phyloP scores from a whole-genome alignment of 192 early-diverging fungal genomes.

The Coemansia sp. region DNA sequence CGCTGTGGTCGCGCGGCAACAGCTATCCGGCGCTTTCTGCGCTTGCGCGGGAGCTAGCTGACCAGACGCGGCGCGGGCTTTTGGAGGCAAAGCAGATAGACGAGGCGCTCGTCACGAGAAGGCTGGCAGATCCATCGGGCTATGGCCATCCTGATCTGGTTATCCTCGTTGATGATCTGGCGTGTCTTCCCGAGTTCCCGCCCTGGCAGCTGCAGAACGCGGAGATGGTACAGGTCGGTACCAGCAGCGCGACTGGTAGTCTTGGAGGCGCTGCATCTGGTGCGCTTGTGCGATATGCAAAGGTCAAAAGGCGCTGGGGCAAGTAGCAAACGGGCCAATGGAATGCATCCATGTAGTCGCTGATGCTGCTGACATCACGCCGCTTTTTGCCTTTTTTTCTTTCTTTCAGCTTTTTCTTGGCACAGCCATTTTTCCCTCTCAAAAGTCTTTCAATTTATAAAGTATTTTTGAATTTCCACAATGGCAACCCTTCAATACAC shows the following conservation, averaged over 20 bases:
- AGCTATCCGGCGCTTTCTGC: slow-evolving; percentile 32
- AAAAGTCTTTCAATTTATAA: background rate
- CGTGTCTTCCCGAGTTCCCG: slow-evolving; percentile 46
- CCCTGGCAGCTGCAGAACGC: slow-evolving; percentile 52
- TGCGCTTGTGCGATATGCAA: slow-evolving; percentile 39
- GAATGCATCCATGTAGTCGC: background rate
- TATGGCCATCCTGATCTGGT: slow-evolving; percentile 38
- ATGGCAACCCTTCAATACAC: slow-evolving; percentile 54
- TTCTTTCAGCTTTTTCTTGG: slow-evolving; percentile 1
- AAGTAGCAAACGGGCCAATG: slow-evolving; percentile 23
- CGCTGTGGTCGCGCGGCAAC: slow-evolving; percentile 45
- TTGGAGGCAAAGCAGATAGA: slow-evolving; percentile 18
- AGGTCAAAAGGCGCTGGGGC: slow-evolving; percentile 47
- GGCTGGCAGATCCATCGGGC: slow-evolving; percentile 25
- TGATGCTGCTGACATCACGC: slow-evolving; percentile 6
- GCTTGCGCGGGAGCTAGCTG: slow-evolving; percentile 22
- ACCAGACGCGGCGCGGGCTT: slow-evolving; percentile 11
- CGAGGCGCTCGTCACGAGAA: slow-evolving; percentile 15
- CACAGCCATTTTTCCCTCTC: background rate
- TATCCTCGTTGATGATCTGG: slow-evolving; percentile 35
- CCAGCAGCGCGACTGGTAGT: slow-evolving; percentile 10
- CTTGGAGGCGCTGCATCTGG: slow-evolving; percentile 28
- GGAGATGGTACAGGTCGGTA: slow-evolving; percentile 37
- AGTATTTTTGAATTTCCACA: slow-evolving; percentile 1
- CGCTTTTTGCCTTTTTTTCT: background rate